Conservation (phyloP, 805 yeast species). For the Metschnikowia drakensbergensis region DNA sequence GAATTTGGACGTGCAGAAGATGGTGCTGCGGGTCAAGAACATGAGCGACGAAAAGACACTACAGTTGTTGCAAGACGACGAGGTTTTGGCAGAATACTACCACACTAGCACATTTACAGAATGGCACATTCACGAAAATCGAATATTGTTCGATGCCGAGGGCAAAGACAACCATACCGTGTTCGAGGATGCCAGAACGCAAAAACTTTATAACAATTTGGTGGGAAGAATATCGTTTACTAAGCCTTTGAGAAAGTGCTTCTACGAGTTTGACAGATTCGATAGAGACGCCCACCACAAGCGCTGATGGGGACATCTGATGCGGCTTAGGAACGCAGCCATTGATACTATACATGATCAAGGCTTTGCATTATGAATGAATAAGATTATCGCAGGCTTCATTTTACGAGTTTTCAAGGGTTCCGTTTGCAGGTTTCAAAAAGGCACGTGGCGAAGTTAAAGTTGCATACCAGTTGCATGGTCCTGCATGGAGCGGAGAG, state of each 20-base stretch:
- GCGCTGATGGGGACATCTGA: background rate
- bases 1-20: constrained; percentile 9
- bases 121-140: constrained; percentile 20
- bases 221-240: constrained; percentile 5
- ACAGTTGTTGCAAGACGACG: constrained; percentile 21
- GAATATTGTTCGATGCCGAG: constrained; percentile 15
- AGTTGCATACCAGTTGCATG: too few relatives aligned
- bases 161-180: constrained; percentile 9
- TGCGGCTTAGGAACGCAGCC: background rate
- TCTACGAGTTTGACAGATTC: constrained; percentile 10
- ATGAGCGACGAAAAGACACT: constrained; percentile 26
- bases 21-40: constrained; percentile 16
- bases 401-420: too few relatives aligned
- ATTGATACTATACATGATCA: too few relatives aligned
- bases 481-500: too few relatives aligned
- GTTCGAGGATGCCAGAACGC: background rate
- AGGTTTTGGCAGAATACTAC: constrained; percentile 21
- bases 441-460: too few relatives aligned
- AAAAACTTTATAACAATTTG: constrained; percentile 5
- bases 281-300: constrained; percentile 8
- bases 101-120: constrained; percentile 17
- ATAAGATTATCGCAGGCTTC: too few relatives aligned
- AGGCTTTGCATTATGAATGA: too few relatives aligned
- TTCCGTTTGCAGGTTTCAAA: too few relatives aligned
- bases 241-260: constrained; percentile 11